These are phyloP conservation scores for Solanum lycopersicoides DNA, from an alignment of 257 asterid species.

Conservation along the genomic window DNA sequence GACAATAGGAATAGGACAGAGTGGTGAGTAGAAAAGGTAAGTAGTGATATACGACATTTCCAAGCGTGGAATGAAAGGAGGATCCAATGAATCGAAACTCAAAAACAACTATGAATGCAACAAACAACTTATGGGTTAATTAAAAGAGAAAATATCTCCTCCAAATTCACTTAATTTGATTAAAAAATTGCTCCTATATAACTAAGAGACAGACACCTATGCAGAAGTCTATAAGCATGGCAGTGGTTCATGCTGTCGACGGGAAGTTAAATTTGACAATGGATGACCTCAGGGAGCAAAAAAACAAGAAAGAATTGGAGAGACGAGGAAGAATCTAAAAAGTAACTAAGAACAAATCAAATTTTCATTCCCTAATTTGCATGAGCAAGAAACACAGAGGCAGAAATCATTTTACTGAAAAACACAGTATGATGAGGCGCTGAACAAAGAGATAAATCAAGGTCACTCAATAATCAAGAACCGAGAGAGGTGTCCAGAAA, in stretches of 20 bases:
- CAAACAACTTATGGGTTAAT: background rate
- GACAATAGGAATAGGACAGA: background rate
- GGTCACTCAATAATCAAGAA: background rate
- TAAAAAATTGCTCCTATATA: background rate
- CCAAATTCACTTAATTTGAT: background rate
- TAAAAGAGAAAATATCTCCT: slow-evolving; percentile 1
- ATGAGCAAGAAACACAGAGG: background rate
- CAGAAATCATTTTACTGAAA: background rate
- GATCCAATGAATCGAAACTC: background rate
- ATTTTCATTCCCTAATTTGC: background rate
- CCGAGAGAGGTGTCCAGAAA: background rate
- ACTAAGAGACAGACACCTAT: background rate
- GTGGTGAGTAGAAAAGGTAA: background rate
- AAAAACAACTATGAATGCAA: background rate
- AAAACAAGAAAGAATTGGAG: background rate
- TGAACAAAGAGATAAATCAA: background rate
- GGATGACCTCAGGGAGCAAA: background rate
- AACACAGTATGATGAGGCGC: background rate
- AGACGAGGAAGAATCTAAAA: background rate
- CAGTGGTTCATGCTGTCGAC: background rate
- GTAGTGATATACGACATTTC: background rate
- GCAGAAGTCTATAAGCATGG: background rate
- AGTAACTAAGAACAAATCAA: background rate
- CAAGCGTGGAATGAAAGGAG: background rate
- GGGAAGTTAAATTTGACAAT: background rate